Evolutionary conservation across 192 early-diverging fungal genomes (phyloP).

Genomic region (Coemansia brasiliensis): DNA sequence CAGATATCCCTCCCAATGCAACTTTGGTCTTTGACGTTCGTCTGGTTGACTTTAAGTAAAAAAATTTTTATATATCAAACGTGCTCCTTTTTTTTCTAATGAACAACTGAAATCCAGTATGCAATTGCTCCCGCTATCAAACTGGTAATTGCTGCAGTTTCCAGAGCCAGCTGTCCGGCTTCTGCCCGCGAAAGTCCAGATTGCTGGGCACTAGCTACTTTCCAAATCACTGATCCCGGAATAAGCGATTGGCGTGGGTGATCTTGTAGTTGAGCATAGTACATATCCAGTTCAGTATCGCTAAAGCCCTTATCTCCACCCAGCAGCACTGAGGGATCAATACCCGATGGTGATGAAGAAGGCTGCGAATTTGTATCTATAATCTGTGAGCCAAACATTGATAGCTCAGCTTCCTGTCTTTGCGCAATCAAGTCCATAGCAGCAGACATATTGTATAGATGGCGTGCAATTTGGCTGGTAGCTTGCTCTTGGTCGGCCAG

Average conservation of each 20-base stretch:
- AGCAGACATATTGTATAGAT: conserved; percentile 18
- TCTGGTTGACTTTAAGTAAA: conserved; percentile 68
- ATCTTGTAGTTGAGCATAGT: conserved; percentile 28
- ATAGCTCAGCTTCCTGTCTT: conserved; percentile 18
- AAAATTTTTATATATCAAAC: background rate
- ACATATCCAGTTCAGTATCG: conserved; percentile 49
- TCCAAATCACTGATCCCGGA: conserved; percentile 25
- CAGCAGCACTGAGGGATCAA: conserved; percentile 2
- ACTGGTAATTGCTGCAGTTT: conserved; percentile 18
- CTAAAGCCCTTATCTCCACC: conserved; percentile 18
- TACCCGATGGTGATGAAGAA: background rate
- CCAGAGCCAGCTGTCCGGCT: conserved; percentile 23
- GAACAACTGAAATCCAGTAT: conserved; percentile 10
- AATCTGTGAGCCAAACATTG: conserved; percentile 1
- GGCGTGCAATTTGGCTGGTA: conserved; percentile 15
- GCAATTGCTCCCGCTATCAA: conserved; percentile 5
- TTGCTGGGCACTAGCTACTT: conserved; percentile 3
- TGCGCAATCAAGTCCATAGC: conserved; percentile 17
- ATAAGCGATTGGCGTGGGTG: background rate
- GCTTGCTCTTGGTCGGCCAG: conserved; percentile 19
- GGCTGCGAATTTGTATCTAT: background rate
- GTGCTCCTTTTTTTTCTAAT: background rate
- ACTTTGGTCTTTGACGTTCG: conserved; percentile 92
- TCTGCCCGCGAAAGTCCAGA: conserved; percentile 17
- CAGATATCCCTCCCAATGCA: conserved; percentile 88